phyloP scores from a whole-genome alignment of 2,329 filamentous ascomycete species.

The Nothopassalora personata region DNA sequence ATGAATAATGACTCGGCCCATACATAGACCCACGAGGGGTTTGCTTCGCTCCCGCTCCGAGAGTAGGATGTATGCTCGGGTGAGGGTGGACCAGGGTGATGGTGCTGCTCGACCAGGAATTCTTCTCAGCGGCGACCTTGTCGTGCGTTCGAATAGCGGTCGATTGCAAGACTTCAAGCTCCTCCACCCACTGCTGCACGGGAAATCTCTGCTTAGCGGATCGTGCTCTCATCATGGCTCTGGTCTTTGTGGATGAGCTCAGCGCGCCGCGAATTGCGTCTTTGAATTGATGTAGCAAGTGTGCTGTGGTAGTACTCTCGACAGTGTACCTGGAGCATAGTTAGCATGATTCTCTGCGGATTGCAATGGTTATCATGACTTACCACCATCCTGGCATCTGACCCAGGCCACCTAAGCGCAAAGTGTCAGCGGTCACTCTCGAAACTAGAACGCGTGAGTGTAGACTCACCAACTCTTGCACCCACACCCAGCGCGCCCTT shows the following conservation, averaged over 20 bases:
- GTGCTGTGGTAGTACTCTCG: slow-evolving; percentile 57
- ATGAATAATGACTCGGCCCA: slow-evolving; percentile 3
- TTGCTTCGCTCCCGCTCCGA: slow-evolving; percentile 7
- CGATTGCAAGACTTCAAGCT: slow-evolving; percentile 55
- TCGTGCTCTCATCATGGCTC: slow-evolving; percentile 58
- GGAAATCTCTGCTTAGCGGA: slow-evolving; percentile 62
- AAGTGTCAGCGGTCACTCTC: background rate
- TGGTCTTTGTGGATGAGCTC: slow-evolving; percentile 48
- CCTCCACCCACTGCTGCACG: slow-evolving; percentile 60
- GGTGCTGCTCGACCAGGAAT: slow-evolving; percentile 8
- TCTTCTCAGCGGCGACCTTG: slow-evolving; percentile 32
- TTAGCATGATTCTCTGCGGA: background rate
- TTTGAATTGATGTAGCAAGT: slow-evolving; percentile 59
- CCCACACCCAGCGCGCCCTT: slow-evolving; percentile 62
- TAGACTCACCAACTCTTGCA: slow-evolving; percentile 51
- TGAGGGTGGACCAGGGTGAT: slow-evolving; percentile 13
- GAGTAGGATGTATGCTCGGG: slow-evolving; percentile 11
- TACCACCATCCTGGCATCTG: slow-evolving; percentile 67
- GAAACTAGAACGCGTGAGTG: too few relatives aligned
- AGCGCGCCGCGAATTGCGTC: slow-evolving; percentile 55
- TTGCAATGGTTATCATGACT: background rate
- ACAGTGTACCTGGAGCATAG: slow-evolving; percentile 59
- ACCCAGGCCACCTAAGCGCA: slow-evolving; percentile 46
- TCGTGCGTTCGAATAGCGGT: slow-evolving; percentile 53
- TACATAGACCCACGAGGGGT: slow-evolving; percentile 7